Evolutionary conservation across 139 green algal species (phyloP).

Genomic region (Micractinium sp.): DNA sequence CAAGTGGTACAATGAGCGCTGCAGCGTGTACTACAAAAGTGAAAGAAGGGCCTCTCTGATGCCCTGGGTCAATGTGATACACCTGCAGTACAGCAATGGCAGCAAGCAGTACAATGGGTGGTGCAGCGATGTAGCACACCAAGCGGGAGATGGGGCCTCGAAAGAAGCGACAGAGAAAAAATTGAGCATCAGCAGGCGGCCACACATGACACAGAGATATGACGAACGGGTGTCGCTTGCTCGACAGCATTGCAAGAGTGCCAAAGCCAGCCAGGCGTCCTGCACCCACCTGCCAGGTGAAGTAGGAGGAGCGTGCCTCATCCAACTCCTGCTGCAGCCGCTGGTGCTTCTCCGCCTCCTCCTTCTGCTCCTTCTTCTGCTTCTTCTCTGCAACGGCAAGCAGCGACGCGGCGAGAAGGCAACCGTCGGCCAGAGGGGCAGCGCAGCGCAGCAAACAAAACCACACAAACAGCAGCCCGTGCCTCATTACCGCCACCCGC

Average conservation of each 20-base stretch:
- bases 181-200: too few species aligned
- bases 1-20: too few species aligned
- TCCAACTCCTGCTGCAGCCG: slow-evolving; percentile 76
- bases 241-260: background rate
- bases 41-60: too few species aligned
- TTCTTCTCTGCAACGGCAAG: slow-evolving; percentile 68
- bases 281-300: slow-evolving; percentile 46
- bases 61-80: slow-evolving; percentile 77
- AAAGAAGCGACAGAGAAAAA: too few species aligned
- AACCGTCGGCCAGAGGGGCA: background rate
- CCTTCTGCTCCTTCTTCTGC: slow-evolving; percentile 97
- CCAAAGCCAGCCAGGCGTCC: background rate
- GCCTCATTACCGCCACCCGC: background rate
- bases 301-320: background rate
- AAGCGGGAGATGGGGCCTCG: too few species aligned
- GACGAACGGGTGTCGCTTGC: too few species aligned
- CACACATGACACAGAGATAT: too few species aligned
- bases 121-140: too few species aligned
- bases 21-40: too few species aligned
- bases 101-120: too few species aligned
- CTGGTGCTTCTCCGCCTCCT: slow-evolving; percentile 94
- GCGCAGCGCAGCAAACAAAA: background rate
- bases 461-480: background rate
- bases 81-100: slow-evolving; percentile 67
- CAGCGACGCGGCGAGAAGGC: background rate